Conservation (phyloP, 2,329 filamentous ascomycete species). For the Xylariaceae sp. region DNA sequence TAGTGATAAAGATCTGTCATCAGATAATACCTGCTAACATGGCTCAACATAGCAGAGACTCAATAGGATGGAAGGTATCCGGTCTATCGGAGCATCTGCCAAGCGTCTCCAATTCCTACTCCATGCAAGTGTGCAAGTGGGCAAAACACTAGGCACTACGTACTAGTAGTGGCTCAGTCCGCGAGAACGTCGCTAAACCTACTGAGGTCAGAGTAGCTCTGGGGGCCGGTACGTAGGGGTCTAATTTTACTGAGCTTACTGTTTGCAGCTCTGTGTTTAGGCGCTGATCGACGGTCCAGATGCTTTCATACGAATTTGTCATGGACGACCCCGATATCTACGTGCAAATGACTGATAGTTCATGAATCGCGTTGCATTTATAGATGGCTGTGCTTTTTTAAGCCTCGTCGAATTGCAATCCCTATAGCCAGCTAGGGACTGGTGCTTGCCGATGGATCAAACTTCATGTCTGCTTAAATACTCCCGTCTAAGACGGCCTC, state of each 20-base stretch:
- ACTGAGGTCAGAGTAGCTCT: constrained; percentile 14
- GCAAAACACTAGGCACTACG: too few relatives aligned
- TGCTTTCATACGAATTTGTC: constrained; percentile 18
- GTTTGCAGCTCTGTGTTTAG: constrained; percentile 19
- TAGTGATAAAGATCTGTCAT: neutral
- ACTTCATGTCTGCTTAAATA: constrained; percentile 7
- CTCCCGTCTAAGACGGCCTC: neutral
- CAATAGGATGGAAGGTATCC: neutral
- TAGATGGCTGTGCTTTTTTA: constrained; percentile 5
- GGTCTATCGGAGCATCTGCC: neutral
- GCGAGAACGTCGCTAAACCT: neutral
- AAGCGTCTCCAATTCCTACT: neutral
- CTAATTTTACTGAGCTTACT: constrained; percentile 23
- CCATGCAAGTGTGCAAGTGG: neutral
- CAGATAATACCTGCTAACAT: neutral
- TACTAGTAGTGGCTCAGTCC: neutral
- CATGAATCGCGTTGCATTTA: constrained; percentile 9
- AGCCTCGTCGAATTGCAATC: constrained; percentile 6
- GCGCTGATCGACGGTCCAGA: constrained; percentile 6
- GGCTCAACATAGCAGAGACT: too few relatives aligned
- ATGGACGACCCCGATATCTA: constrained; percentile 10
- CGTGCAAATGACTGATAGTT: neutral
- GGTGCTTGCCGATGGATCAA: constrained; percentile 13
- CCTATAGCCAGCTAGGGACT: constrained; percentile 1
- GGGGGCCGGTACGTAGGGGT: constrained; percentile 20